A percentile compares a stretch with the other conserved stretches of the same genome.
These are phyloP conservation scores for Amanita brunnescens DNA, from an alignment of 768 basidiomycete genomes.

Conservation along the genomic window DNA sequence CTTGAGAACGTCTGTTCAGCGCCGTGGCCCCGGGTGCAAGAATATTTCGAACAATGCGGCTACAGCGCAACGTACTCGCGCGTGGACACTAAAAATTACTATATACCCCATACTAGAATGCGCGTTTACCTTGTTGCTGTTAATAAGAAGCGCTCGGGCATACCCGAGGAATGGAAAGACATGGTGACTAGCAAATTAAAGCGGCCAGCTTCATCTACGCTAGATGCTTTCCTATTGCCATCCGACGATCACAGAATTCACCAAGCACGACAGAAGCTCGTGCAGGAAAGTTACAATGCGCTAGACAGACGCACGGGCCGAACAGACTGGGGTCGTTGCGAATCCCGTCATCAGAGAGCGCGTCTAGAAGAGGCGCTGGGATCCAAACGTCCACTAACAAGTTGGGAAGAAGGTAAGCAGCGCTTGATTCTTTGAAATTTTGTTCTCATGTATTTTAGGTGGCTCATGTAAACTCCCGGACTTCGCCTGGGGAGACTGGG, in stretches of 20 bases:
- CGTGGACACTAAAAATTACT: slow-evolving; percentile 83
- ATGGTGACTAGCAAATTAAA: slow-evolving; percentile 52
- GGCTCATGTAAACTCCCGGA: slow-evolving; percentile 81
- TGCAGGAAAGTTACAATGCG: slow-evolving; percentile 54
- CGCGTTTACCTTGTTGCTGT: slow-evolving; percentile 84
- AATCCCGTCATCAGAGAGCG: slow-evolving; percentile 84
- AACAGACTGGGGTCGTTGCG: slow-evolving; percentile 88
- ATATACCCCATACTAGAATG: slow-evolving; percentile 91
- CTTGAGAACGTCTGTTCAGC: slow-evolving; percentile 91
- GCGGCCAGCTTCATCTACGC: slow-evolving; percentile 79
- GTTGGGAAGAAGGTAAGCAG: slow-evolving; percentile 80
- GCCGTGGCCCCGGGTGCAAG: slow-evolving; percentile 73
- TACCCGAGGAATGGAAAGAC: slow-evolving; percentile 65
- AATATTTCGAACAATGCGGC: slow-evolving; percentile 63
- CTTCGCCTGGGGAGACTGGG: slow-evolving; percentile 94
- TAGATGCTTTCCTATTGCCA: slow-evolving; percentile 88
- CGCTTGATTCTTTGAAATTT: background rate
- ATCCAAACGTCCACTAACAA: slow-evolving; percentile 75
- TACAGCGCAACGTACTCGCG: slow-evolving; percentile 68
- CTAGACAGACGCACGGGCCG: slow-evolving; percentile 63
- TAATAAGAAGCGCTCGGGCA: slow-evolving; percentile 46
- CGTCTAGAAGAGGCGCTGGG: slow-evolving; percentile 80
- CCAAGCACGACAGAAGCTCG: slow-evolving; percentile 78
- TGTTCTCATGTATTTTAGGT: slow-evolving; percentile 30
- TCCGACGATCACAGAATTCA: slow-evolving; percentile 90